Percentiles rank a stretch among this genome's conserved stretches.
phyloP scores from a whole-genome alignment of 352 stramenopile species.

The Phytophthora sp. region DNA sequence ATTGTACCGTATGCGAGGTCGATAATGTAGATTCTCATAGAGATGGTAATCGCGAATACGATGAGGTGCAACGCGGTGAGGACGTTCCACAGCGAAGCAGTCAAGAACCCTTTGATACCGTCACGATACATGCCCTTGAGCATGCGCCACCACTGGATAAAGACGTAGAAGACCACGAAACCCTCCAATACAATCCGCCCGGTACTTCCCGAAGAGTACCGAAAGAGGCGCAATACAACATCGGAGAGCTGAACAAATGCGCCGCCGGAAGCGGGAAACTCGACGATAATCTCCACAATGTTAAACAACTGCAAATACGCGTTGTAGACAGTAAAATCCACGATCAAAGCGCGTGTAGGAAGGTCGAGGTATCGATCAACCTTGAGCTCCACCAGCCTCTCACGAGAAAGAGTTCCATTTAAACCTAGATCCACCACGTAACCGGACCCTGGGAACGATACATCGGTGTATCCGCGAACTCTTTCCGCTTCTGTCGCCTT shows the following conservation, averaged over 20 bases:
- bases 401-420: slow-evolving; percentile 38
- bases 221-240: slow-evolving; percentile 53
- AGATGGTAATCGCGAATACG: slow-evolving; percentile 58
- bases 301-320: slow-evolving; percentile 72
- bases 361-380: slow-evolving; percentile 61
- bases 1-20: slow-evolving; percentile 63
- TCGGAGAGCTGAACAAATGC: slow-evolving; percentile 56
- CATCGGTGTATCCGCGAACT: slow-evolving; percentile 42
- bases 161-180: slow-evolving; percentile 53
- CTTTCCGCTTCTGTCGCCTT: slow-evolving; percentile 24
- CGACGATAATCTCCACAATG: slow-evolving; percentile 58
- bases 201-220: slow-evolving; percentile 51
- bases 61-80: slow-evolving; percentile 49
- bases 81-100: slow-evolving; percentile 43
- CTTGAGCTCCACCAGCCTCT: slow-evolving; percentile 41
- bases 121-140: slow-evolving; percentile 39
- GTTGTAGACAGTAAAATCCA: slow-evolving; percentile 75
- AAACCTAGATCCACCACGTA: slow-evolving; percentile 65
- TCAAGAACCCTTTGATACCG: slow-evolving; percentile 39
- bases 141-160: slow-evolving; percentile 47
- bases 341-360: slow-evolving; percentile 60
- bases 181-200: slow-evolving; percentile 57
- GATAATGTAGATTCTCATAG: slow-evolving; percentile 59
- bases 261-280: slow-evolving; percentile 70
- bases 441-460: slow-evolving; percentile 54